phyloP scores from a whole-genome alignment of 2,329 filamentous ascomycete genomes.

The Ampelomyces quisqualis region DNA sequence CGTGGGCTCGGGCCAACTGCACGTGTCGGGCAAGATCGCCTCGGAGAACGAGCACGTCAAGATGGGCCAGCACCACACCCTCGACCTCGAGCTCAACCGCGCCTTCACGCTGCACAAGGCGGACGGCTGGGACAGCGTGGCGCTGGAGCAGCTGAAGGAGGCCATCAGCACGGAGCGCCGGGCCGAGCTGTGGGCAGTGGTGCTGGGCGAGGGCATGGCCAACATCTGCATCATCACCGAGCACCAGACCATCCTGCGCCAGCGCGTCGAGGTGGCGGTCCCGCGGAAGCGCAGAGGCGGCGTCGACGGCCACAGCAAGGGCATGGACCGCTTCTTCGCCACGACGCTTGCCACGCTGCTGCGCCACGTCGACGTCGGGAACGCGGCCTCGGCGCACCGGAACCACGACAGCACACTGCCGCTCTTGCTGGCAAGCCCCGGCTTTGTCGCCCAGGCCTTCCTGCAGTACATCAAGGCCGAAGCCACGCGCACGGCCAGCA shows the following conservation, averaged over 20 bases:
- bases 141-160: constrained; percentile 73
- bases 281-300: constrained; percentile 66
- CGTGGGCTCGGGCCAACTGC: constrained; percentile 65
- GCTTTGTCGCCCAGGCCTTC: constrained; percentile 81
- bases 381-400: constrained; percentile 44
- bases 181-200: constrained; percentile 82
- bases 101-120: constrained; percentile 87
- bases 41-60: constrained; percentile 68
- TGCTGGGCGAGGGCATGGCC: constrained; percentile 87
- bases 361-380: constrained; percentile 71
- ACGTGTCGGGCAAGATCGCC: constrained; percentile 66
- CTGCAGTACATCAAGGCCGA: constrained; percentile 67
- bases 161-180: constrained; percentile 76
- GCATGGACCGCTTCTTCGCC: constrained; percentile 75
- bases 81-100: constrained; percentile 83
- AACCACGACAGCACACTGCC: constrained; percentile 51
- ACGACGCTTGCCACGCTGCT: constrained; percentile 73
- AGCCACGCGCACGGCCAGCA: constrained; percentile 69
- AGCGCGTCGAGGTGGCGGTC: constrained; percentile 66
- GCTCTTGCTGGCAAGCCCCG: constrained; percentile 82
- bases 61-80: constrained; percentile 67
- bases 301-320: constrained; percentile 66
- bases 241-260: constrained; percentile 73
- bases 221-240: constrained; percentile 83
- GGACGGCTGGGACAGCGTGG: constrained; percentile 84